Evolutionary conservation across 257 asterid species (phyloP), one percentile per base, ranked within the genome.

Genomic region (Coffea canephora): DNA sequence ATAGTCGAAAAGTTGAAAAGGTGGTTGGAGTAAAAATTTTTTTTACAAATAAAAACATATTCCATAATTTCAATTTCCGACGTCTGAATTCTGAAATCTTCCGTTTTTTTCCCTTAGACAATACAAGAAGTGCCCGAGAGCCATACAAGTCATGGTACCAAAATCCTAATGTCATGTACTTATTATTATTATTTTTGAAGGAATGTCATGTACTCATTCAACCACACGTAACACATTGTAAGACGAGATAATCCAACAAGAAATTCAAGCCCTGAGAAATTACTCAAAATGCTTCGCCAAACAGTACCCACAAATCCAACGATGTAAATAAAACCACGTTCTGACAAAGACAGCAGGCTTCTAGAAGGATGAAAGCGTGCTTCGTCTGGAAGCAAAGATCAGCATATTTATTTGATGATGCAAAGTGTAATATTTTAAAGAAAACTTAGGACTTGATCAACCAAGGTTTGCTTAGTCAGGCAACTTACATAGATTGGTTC

Each of bases 401-500:
- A 64, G 70, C 39, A 76, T 66, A 15, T 61, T 61, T 66, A 15
- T 61, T 61, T 76, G 43, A 46, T 76, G 78, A 75, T 68, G 61
- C 8, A 31, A 65, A 65, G 66, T 16, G 49, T 31, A 36, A 23
- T 39, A 74, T 39, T 74, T 69, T 39, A 74, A 34, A 57, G 48
- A 57, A 74, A 34, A 74, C 16, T 54, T 18, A 54, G 34, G 65
- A 10, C 54, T 9, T 21, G 8, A 75, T 59, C 15, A 39, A 7
- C 7, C 8, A 25, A 13, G 16, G 31, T 15, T 49, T 72, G 23
- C 15, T 50, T 52, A 55, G 45, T 9, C 70, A 55, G 16, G 8
- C 27, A 75, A 39, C 54, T 74, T 13, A 11, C 55, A 0, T 31
- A 31, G 34, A 31, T 31, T 31, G 34, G 34, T 31, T 31, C 34